These are phyloP conservation scores for Cercospora sojina DNA, from an alignment of 2,329 filamentous ascomycete species.

Conservation along the genomic window DNA sequence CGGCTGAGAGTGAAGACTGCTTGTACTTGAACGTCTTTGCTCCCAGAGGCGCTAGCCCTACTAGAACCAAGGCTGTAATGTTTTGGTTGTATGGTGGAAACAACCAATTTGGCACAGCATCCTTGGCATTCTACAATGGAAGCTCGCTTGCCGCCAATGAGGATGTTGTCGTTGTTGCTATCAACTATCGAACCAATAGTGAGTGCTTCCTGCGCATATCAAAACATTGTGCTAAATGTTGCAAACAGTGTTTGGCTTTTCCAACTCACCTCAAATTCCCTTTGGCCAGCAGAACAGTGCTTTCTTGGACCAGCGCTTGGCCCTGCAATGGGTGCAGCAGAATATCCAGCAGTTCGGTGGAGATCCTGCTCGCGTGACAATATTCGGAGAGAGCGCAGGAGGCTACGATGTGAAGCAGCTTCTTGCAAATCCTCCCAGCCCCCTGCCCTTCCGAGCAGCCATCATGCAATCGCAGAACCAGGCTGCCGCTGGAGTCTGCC, in stretches of 20 bases:
- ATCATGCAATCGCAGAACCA: constrained; percentile 24
- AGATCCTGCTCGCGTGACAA: constrained; percentile 49
- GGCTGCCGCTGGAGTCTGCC: constrained; percentile 8
- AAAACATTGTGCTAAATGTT: neutral
- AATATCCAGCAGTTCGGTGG: constrained; percentile 58
- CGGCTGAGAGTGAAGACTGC: constrained; percentile 25
- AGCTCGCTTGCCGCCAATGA: constrained; percentile 24
- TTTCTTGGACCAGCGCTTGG: constrained; percentile 38
- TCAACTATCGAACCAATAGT: constrained; percentile 27
- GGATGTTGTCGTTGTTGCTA: constrained; percentile 26
- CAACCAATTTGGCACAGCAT: constrained; percentile 22
- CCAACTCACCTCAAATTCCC: constrained; percentile 37
- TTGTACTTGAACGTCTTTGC: constrained; percentile 26
- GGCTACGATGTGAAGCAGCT: constrained; percentile 21
- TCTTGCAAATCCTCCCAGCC: constrained; percentile 22
- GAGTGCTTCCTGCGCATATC: neutral
- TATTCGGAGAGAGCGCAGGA: constrained; percentile 27
- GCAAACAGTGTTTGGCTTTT: constrained; percentile 25
- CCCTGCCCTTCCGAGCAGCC: constrained; percentile 26
- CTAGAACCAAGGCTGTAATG: constrained; percentile 21
- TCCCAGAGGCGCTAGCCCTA: constrained; percentile 17
- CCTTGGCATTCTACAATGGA: constrained; percentile 24
- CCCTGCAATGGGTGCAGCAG: constrained; percentile 42
- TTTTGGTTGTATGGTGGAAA: constrained; percentile 27
- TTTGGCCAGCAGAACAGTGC: constrained; percentile 33